Percentiles rank a stretch among this genome's conserved stretches.
Evolutionary conservation across 768 basidiomycete genomes (phyloP).

Genomic region (Suillus tomentosus): DNA sequence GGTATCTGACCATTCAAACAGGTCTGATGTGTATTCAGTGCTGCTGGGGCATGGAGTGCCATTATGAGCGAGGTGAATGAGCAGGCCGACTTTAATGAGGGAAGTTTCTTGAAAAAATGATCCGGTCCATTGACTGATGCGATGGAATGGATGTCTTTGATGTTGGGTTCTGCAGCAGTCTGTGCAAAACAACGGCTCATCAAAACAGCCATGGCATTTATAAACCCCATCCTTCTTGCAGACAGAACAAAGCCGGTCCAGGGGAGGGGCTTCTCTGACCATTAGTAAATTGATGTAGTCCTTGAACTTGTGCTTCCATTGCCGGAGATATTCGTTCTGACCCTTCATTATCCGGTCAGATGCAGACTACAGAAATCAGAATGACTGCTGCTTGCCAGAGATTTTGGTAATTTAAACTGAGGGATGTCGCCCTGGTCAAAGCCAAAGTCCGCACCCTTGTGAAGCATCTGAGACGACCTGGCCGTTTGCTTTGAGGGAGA

Average conservation of each 20-base stretch:
- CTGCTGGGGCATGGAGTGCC: background rate
- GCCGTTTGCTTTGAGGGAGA: no score
- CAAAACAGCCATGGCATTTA: background rate
- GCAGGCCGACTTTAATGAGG: background rate
- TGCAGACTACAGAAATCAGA: background rate
- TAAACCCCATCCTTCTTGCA: conserved; percentile 1
- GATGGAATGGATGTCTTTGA: background rate
- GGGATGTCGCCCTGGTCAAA: no score
- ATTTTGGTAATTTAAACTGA: no score
- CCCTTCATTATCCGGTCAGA: no score
- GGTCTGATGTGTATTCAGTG: background rate
- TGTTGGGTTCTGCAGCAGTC: no score
- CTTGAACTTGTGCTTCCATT: no score
- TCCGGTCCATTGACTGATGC: background rate
- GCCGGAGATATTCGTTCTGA: no score
- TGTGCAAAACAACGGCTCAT: background rate
- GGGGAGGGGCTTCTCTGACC: no score
- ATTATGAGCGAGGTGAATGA: background rate
- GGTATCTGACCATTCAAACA: conserved; percentile 4
- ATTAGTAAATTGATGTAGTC: no score
- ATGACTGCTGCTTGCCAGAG: no score
- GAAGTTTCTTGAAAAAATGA: conserved; percentile 2
- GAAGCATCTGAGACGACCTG: no score
- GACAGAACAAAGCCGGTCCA: background rate
- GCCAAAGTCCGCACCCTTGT: no score